Evolutionary conservation across 352 stramenopile genomes (phyloP), one percentile per base, ranked within the genome.

Genomic region (Phytophthora pistaciae): DNA sequence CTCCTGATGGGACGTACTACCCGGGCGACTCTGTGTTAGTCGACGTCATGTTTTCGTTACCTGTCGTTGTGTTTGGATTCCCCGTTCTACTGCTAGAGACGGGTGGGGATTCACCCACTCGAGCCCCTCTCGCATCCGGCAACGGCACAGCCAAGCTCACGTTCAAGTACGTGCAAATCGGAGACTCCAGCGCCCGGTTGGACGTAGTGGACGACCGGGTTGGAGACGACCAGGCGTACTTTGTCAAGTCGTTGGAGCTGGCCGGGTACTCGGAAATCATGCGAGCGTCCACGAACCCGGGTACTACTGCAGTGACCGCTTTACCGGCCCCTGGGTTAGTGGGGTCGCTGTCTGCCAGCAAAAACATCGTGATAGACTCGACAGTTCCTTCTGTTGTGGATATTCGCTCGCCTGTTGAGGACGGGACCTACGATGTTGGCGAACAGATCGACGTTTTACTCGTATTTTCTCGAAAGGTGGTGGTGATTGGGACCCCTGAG

Each of bases 381-480:
- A 73, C 72, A 3, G 66, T 65, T 3, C 85, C 87, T 18, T 66
- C 55, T 23, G 79, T 94, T 21, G 64, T 85, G 10, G 72, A 77
- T 25, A 70, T 93, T 31, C 75, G 61, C 11, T 85, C 84, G 0
- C 42, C 68, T 1, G 72, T 75, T 0, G 33, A 57, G 2, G 77
- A 93, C 52, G 86, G 88, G 4, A 92, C 88, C 0, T 95, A 93
- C 60, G 86, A 91, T 31, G 46, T 92, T 3, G 86, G 79, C 0
- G 75, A 93, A 20, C 44, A 59, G 3, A 84, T 95, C 18, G 68
- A 80, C 9, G 57, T 93, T 11, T 52, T 87, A 14, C 46, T 95
- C 8, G 56, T 77, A 2, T 95, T 95, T 53, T 93, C 86, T 1
- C 78, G 71, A 27, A 40, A 25, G 1, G 83, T 93, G 9, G 70